Conservation (phyloP, 139 green algal genomes). For the Nannochloris sp. region DNA sequence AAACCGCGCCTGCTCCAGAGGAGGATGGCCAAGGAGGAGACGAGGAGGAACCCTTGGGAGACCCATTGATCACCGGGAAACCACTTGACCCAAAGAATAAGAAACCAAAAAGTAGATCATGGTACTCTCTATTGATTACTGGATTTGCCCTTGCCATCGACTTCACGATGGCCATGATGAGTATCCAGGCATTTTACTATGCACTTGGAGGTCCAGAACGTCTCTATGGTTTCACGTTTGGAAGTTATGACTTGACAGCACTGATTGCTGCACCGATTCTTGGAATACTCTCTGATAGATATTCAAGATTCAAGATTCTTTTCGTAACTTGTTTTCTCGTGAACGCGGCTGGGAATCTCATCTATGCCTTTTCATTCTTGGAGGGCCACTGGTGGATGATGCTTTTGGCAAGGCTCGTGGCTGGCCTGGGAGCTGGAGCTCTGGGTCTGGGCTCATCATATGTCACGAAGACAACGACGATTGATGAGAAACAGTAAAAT, state of each 20-base stretch:
- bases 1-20: too few relatives aligned
- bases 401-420: constrained; percentile 19
- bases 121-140: constrained; percentile 7
- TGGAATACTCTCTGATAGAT: constrained; percentile 9
- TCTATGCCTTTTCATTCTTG: constrained; percentile 26
- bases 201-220: constrained; percentile 1
- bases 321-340: constrained; percentile 6
- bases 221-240: constrained; percentile 18
- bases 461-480: constrained; percentile 21
- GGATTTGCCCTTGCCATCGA: constrained; percentile 21
- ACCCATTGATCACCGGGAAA: too few relatives aligned
- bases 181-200: constrained; percentile 12
- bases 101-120: constrained; percentile 3
- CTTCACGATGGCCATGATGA: constrained; percentile 14
- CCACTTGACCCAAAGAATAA: not conserved
- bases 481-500: constrained; percentile 7
- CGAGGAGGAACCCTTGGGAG: too few relatives aligned
- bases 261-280: constrained; percentile 21
- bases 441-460: constrained; percentile 24
- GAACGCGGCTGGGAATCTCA: constrained; percentile 22
- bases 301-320: constrained; percentile 11
- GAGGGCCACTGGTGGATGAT: constrained; percentile 20
- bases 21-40: too few relatives aligned
- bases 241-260: constrained; percentile 18
- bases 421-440: constrained; percentile 14